Evolutionary conservation across 1,284 basidiomycete species (phyloP).

Genomic region (Kalmanozyma brasiliensis): DNA sequence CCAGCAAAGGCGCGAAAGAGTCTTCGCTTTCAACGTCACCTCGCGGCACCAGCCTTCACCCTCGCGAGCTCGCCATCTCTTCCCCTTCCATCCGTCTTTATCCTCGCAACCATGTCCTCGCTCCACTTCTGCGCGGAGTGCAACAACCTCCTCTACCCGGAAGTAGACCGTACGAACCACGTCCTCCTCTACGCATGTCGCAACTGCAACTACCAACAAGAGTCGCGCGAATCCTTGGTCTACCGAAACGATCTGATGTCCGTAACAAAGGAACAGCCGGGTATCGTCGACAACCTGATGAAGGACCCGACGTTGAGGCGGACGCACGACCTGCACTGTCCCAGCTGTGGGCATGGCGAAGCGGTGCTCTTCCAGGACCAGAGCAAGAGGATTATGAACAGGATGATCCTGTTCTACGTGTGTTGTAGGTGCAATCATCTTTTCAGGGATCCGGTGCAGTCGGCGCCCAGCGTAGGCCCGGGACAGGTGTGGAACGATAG

Average conservation of each 20-base stretch:
- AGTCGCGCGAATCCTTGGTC: constrained; percentile 85
- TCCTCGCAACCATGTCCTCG: constrained; percentile 63
- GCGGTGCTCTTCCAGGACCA: constrained; percentile 67
- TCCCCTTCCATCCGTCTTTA: too few relatives aligned
- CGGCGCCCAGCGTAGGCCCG: constrained; percentile 27
- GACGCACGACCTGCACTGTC: constrained; percentile 61
- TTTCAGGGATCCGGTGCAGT: constrained; percentile 54
- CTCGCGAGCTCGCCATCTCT: too few relatives aligned
- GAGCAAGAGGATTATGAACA: constrained; percentile 63
- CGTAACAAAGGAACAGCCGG: constrained; percentile 90
- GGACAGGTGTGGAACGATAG: constrained; percentile 52
- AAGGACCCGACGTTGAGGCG: constrained; percentile 83
- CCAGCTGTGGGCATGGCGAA: constrained; percentile 59
- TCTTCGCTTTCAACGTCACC: too few relatives aligned
- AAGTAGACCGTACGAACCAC: constrained; percentile 80
- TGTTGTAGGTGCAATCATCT: constrained; percentile 62
- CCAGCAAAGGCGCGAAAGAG: too few relatives aligned
- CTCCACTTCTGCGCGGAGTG: constrained; percentile 66
- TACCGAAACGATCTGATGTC: constrained; percentile 94
- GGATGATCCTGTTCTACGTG: constrained; percentile 66
- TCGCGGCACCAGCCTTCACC: neutral
- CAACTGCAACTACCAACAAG: constrained; percentile 89
- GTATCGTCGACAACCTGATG: constrained; percentile 87
- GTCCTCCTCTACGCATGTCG: constrained; percentile 92
- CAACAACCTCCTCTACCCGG: constrained; percentile 92